Evolutionary conservation across 345 rosid species (phyloP).

Genomic region (Moricandia arvensis): DNA sequence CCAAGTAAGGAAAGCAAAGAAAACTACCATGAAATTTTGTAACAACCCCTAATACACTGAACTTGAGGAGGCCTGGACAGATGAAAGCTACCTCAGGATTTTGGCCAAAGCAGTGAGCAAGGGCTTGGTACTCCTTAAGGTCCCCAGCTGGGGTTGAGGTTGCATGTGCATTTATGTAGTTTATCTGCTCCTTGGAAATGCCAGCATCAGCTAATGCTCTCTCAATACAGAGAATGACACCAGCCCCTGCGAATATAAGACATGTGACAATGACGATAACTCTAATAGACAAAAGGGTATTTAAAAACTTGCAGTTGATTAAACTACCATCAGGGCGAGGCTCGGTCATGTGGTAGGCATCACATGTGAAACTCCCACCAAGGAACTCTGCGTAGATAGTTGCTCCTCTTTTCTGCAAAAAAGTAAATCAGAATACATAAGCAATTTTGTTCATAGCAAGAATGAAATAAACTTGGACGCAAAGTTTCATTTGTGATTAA

Average conservation of each 20-base stretch:
- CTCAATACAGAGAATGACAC: slow-evolving; percentile 82
- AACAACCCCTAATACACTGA: background rate
- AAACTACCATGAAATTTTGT: background rate
- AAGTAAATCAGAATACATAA: background rate
- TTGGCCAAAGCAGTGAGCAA: slow-evolving; percentile 74
- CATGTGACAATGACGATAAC: background rate
- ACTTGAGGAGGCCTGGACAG: background rate
- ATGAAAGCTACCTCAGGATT: slow-evolving; percentile 58
- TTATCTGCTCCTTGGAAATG: slow-evolving; percentile 64
- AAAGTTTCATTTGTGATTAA: background rate
- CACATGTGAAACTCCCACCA: slow-evolving; percentile 94
- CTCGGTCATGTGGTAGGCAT: slow-evolving; percentile 98
- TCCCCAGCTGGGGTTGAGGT: slow-evolving; percentile 93
- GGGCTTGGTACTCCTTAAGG: slow-evolving; percentile 76
- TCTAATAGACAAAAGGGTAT: background rate
- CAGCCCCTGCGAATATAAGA: slow-evolving; percentile 51
- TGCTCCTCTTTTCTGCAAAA: slow-evolving; percentile 77
- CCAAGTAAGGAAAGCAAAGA: slow-evolving; percentile 16
- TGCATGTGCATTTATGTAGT: slow-evolving; percentile 94
- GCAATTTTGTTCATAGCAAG: background rate
- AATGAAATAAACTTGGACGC: background rate
- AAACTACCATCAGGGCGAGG: slow-evolving; percentile 85
- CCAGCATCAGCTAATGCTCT: slow-evolving; percentile 80
- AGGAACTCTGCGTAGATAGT: slow-evolving; percentile 87
- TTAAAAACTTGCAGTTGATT: background rate